Evolutionary conservation across 495 filamentous ascomycete genomes (phyloP).

Genomic region (Xylaria longipes): DNA sequence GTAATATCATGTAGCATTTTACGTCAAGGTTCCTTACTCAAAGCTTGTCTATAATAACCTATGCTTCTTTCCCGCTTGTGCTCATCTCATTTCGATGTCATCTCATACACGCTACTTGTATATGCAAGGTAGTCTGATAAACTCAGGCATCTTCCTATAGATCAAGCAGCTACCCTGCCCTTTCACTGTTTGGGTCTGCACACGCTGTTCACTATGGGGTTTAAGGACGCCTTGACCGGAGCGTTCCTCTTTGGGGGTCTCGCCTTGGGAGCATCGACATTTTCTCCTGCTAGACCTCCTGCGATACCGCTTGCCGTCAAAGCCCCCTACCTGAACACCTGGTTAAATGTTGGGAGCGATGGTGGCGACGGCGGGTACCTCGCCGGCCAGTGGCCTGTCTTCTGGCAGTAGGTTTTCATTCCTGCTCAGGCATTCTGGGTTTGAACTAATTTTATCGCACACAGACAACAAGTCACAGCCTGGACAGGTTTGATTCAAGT

Average conservation of each 20-base stretch:
- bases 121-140: conserved; percentile 17
- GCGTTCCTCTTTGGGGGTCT: conserved; percentile 35
- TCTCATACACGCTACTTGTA: background rate
- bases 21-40: conserved; percentile 5
- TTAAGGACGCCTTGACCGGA: conserved; percentile 35
- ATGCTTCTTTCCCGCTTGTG: conserved; percentile 1
- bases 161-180: conserved; percentile 1
- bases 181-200: background rate
- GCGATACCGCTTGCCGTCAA: conserved; percentile 81
- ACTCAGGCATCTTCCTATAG: background rate
- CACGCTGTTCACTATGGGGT: conserved; percentile 34
- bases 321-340: conserved; percentile 83
- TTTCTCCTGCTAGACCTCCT: conserved; percentile 65
- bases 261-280: conserved; percentile 46
- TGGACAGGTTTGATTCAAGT: conserved; percentile 72
- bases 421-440: conserved; percentile 48
- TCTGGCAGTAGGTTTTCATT: conserved; percentile 42
- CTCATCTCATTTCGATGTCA: conserved; percentile 19
- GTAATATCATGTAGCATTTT: background rate
- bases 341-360: conserved; percentile 71
- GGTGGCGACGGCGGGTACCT: conserved; percentile 78
- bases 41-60: conserved; percentile 25
- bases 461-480: conserved; percentile 75
- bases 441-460: conserved; percentile 62
- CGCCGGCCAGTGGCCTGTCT: conserved; percentile 68